Percentiles rank a stretch among this genome's conserved stretches.
These are phyloP conservation scores for Thelephora aurantiotincta DNA, from an alignment of 768 basidiomycete genomes.

Conservation along the genomic window DNA sequence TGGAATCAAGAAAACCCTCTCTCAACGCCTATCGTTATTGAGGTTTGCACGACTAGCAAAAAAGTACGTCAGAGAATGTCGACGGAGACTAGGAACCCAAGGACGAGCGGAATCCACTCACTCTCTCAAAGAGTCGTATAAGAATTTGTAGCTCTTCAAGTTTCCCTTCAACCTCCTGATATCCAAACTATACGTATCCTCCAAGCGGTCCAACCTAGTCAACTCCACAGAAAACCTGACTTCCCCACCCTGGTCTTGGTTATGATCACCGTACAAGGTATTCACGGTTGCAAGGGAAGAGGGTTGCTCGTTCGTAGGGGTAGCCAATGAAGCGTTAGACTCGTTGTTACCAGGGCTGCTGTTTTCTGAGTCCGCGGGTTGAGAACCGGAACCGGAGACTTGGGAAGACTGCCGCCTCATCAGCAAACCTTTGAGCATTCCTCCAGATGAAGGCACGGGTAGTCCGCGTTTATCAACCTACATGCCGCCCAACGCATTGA, in stretches of 20 bases:
- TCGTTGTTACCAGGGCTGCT: no score
- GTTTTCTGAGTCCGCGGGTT: background rate
- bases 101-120: constrained; percentile 24
- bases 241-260: constrained; percentile 85
- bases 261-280: constrained; percentile 63
- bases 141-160: constrained; percentile 82
- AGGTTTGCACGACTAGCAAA: constrained; percentile 21
- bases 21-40: background rate
- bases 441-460: constrained; percentile 59
- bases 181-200: constrained; percentile 84
- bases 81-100: background rate
- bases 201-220: constrained; percentile 78
- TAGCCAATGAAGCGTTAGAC: constrained; percentile 2
- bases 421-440: constrained; percentile 77
- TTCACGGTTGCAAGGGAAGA: constrained; percentile 25
- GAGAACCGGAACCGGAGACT: constrained; percentile 29
- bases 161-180: constrained; percentile 88
- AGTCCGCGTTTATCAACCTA: constrained; percentile 86
- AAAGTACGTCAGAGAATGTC: no score
- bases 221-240: constrained; percentile 93
- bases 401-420: constrained; percentile 89
- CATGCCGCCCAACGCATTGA: constrained; percentile 4
- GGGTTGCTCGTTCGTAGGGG: constrained; percentile 4
- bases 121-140: constrained; percentile 82
- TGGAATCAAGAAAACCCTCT: no score